Conservation (phyloP, 495 filamentous ascomycete species). For the Barbatosphaeria neglecta region DNA sequence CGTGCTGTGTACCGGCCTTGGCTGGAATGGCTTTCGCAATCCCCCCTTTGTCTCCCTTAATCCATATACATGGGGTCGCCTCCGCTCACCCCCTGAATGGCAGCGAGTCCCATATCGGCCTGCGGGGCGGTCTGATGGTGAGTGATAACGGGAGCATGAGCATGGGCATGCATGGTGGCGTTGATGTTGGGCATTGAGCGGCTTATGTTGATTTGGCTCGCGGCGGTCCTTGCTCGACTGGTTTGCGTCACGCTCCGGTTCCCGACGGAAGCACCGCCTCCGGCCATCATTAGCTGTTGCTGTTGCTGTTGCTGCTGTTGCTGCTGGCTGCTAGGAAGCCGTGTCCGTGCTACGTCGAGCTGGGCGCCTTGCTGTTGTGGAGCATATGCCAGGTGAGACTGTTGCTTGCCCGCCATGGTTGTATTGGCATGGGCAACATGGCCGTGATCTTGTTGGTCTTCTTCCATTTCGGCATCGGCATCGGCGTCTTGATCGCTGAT, state of each 20-base stretch:
- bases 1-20: neutral
- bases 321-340: neutral
- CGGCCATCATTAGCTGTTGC: neutral
- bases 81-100: conserved; percentile 21
- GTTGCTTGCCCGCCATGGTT: conserved; percentile 5
- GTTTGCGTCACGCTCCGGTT: conserved; percentile 5
- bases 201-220: conserved; percentile 8
- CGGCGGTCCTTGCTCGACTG: neutral
- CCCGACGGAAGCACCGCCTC: conserved; percentile 4
- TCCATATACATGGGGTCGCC: conserved; percentile 32
- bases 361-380: conserved; percentile 1
- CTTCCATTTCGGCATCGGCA: conserved; percentile 25
- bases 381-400: neutral
- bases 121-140: conserved; percentile 1
- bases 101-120: conserved; percentile 13
- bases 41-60: conserved; percentile 4
- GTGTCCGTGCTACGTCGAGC: conserved; percentile 3
- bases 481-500: conserved; percentile 30
- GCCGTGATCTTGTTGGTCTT: conserved; percentile 17
- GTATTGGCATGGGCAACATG: conserved; percentile 14
- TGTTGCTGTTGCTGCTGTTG: conserved; percentile 5
- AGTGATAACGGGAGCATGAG: neutral
- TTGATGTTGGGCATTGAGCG: conserved; percentile 19
- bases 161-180: conserved; percentile 11
- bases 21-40: neutral